Conservation (phyloP, 2,329 filamentous ascomycete genomes). For the Cytospora leucostoma region DNA sequence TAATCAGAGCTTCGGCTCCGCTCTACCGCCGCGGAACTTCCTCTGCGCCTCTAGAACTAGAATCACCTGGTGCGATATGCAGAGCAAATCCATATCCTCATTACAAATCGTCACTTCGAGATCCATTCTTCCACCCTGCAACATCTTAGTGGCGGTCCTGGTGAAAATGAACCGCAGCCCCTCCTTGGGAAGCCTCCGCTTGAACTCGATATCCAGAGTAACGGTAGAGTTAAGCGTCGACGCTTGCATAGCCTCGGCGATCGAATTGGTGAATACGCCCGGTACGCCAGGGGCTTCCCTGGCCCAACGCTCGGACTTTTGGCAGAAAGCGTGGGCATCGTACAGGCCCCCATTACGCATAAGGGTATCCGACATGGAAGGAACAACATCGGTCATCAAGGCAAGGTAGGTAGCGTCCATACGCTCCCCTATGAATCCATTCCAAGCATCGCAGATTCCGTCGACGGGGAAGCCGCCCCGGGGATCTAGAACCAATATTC, state of each 20-base stretch:
- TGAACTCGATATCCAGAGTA: slow-evolving; percentile 35
- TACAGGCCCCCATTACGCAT: slow-evolving; percentile 32
- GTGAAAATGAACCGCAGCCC: slow-evolving; percentile 32
- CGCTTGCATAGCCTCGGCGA: slow-evolving; percentile 29
- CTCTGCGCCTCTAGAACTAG: slow-evolving; percentile 30
- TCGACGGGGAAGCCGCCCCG: slow-evolving; percentile 29
- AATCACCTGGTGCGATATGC: slow-evolving; percentile 29
- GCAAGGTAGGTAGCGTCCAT: slow-evolving; percentile 33
- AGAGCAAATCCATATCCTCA: slow-evolving; percentile 31
- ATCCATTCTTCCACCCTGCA: slow-evolving; percentile 32
- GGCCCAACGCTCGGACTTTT: slow-evolving; percentile 30
- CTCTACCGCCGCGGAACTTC: slow-evolving; percentile 25
- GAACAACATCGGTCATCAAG: slow-evolving; percentile 34
- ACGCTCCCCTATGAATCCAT: slow-evolving; percentile 28
- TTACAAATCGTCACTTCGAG: slow-evolving; percentile 31
- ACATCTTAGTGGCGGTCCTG: slow-evolving; percentile 29
- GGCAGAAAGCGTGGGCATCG: slow-evolving; percentile 29
- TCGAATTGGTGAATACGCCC: slow-evolving; percentile 22
- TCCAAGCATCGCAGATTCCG: slow-evolving; percentile 33
- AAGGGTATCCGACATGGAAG: slow-evolving; percentile 36
- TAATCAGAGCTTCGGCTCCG: too few relatives aligned
- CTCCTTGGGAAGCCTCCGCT: slow-evolving; percentile 30
- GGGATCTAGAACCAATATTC: slow-evolving; percentile 30
- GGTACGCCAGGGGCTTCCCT: slow-evolving; percentile 32
- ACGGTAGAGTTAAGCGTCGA: slow-evolving; percentile 29